Percentiles rank a stretch among this genome's conserved stretches.
These are phyloP conservation scores for Aspergillus sojae DNA, from an alignment of 2,329 filamentous ascomycete genomes.

Conservation along the genomic window DNA sequence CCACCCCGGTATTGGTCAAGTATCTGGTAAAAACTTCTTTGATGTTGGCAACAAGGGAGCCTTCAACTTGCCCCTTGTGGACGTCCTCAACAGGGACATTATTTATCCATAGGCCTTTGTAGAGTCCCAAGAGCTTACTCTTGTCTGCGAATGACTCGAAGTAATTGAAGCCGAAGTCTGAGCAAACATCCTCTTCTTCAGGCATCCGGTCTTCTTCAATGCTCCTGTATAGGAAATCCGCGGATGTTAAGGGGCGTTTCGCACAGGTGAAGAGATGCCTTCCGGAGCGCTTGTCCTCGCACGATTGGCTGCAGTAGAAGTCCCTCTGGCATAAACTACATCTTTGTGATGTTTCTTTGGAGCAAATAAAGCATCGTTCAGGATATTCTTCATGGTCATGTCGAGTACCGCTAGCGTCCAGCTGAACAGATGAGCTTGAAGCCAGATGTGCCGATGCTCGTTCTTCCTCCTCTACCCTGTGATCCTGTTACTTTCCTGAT, in stretches of 20 bases:
- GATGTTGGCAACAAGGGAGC: neutral
- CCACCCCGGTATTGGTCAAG: neutral
- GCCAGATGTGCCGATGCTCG: neutral
- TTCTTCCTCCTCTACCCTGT: neutral
- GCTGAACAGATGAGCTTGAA: neutral
- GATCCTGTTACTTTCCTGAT: neutral
- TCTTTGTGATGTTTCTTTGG: neutral
- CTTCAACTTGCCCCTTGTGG: neutral
- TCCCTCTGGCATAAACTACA: neutral
- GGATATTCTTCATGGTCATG: neutral
- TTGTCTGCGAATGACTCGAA: neutral
- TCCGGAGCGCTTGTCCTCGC: neutral
- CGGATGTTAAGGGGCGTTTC: neutral
- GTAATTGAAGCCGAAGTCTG: neutral
- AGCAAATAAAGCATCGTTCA: neutral
- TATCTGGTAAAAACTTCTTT: neutral
- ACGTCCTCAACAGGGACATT: neutral
- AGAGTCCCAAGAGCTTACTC: neutral
- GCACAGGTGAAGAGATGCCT: neutral
- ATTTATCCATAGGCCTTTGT: neutral
- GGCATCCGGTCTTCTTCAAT: neutral
- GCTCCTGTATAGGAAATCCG: neutral
- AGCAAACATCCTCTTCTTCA: neutral
- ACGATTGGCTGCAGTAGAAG: neutral
- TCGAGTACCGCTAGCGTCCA: neutral